phyloP scores from a whole-genome alignment of 148 eudicot species.

The Amaranthus cruentus region DNA sequence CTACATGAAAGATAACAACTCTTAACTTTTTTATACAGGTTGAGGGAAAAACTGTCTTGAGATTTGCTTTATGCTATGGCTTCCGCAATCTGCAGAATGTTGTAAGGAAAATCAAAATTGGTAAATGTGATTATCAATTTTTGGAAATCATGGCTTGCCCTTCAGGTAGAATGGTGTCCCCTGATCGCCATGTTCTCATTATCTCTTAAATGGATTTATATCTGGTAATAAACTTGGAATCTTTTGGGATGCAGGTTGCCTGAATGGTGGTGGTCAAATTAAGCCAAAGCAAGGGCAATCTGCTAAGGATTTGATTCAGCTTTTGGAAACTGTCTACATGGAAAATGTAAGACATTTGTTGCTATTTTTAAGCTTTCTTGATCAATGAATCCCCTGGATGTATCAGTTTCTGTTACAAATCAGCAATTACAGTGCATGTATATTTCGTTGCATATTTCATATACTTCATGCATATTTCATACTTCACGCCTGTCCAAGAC shows the following conservation, averaged over 20 bases:
- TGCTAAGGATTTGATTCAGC: constrained; percentile 71
- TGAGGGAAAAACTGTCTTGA: constrained; percentile 74
- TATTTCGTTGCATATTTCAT: background rate
- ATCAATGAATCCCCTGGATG: background rate
- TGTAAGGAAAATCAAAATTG: constrained; percentile 75
- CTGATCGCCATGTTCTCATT: background rate
- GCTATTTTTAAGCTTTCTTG: background rate
- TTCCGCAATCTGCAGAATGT: constrained; percentile 89
- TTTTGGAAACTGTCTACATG: constrained; percentile 53
- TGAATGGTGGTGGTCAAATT: constrained; percentile 97
- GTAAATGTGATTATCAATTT: constrained; percentile 86
- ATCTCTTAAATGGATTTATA: background rate
- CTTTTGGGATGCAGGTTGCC: constrained; percentile 53
- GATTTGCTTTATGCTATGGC: constrained; percentile 90
- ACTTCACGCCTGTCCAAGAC: background rate
- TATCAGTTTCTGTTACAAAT: background rate
- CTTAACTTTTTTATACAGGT: constrained; percentile 43
- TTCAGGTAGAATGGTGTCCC: constrained; percentile 49
- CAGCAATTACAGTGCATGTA: background rate
- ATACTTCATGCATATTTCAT: too few relatives aligned
- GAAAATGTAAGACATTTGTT: constrained; percentile 55
- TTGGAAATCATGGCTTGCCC: constrained; percentile 99
- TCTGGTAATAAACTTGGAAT: background rate
- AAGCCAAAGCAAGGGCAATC: constrained; percentile 81
- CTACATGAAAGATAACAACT: constrained; percentile 4